phyloP scores from a whole-genome alignment of 225 moss, liverwort and hornwort species.

The Pleurozium schreberi region DNA sequence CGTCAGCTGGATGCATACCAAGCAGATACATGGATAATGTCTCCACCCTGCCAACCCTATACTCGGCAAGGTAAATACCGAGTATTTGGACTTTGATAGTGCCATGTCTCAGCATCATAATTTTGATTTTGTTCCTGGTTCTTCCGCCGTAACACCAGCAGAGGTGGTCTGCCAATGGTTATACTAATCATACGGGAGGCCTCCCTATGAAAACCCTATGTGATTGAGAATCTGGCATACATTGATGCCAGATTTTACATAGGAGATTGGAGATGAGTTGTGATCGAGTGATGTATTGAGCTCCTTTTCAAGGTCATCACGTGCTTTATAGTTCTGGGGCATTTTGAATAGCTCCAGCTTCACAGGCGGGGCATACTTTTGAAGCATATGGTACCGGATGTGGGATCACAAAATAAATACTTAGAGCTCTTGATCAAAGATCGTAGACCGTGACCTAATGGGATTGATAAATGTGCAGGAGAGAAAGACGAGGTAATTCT shows the following conservation, averaged over 20 bases:
- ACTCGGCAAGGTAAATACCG: constrained; percentile 78
- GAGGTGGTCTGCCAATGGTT: no score
- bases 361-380: no score
- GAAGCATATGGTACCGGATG: no score
- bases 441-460: no score
- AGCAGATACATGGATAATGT: constrained; percentile 83
- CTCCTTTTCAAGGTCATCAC: background rate
- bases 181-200: no score
- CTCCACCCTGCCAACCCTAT: constrained; percentile 97
- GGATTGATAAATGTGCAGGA: no score
- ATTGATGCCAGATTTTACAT: background rate
- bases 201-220: background rate
- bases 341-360: no score
- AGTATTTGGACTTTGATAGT: background rate
- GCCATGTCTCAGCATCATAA: background rate
- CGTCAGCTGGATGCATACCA: constrained; percentile 76
- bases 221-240: background rate
- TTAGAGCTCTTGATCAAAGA: no score
- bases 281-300: background rate
- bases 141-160: background rate
- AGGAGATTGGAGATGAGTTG: background rate
- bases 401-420: no score
- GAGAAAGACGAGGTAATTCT: no score
- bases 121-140: background rate
- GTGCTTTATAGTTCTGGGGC: no score